A percentile compares a stretch with the other conserved stretches of the same genome.
Evolutionary conservation across 176 grass and related monocot species (phyloP).

Genomic region (Typha latifolia): DNA sequence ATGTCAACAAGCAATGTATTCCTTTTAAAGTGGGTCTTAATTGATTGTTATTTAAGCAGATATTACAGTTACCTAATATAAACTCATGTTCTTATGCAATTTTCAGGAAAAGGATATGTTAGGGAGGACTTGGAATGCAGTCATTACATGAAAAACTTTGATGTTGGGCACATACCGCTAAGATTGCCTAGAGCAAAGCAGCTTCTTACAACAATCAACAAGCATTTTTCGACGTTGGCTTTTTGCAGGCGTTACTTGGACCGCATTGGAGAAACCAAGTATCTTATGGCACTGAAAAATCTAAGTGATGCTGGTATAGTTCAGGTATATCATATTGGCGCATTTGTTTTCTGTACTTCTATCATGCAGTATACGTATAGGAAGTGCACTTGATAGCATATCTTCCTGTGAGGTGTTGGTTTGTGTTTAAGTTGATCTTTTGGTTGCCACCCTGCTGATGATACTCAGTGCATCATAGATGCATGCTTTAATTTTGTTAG

Average conservation of each 20-base stretch:
- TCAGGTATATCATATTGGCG: conserved; percentile 33
- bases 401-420: too few species aligned
- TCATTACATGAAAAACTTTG: conserved; percentile 99
- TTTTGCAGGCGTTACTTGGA: conserved; percentile 94
- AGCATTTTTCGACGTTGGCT: conserved; percentile 80
- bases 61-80: background rate
- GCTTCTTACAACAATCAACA: conserved; percentile 90
- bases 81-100: background rate
- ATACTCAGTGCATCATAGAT: too few species aligned
- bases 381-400: too few species aligned
- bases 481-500: too few species aligned
- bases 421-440: too few species aligned
- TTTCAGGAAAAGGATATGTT: conserved; percentile 75
- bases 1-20: too few species aligned
- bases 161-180: conserved; percentile 79
- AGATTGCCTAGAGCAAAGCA: conserved; percentile 80
- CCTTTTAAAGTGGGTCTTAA: too few species aligned
- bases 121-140: conserved; percentile 93
- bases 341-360: background rate
- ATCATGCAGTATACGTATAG: too few species aligned
- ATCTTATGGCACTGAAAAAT: conserved; percentile 96
- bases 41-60: background rate
- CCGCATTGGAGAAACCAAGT: conserved; percentile 84
- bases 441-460: too few species aligned
- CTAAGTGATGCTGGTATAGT: conserved; percentile 71